These are phyloP conservation scores for Aureobasidium sp. DNA, from an alignment of 2,329 filamentous ascomycete species.

Conservation along the genomic window DNA sequence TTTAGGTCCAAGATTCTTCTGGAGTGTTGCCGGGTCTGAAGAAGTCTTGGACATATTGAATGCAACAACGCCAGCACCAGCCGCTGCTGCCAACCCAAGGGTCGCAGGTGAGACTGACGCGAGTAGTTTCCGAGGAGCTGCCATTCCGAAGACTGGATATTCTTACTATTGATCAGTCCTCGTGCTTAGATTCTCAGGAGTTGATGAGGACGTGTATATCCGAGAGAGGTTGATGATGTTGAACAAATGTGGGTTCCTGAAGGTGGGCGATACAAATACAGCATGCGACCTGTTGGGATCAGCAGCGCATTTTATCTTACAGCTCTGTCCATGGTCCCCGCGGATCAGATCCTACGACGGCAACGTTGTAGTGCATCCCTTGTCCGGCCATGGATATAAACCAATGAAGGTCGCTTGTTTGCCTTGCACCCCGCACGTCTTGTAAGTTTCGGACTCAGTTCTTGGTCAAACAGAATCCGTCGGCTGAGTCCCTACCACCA, in stretches of 20 bases:
- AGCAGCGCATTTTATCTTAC: not conserved
- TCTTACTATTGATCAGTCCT: no score
- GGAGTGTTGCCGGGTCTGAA: not conserved
- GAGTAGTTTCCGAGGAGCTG: constrained; percentile 15
- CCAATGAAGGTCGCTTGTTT: not conserved
- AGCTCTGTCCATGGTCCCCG: not conserved
- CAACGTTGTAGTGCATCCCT: not conserved
- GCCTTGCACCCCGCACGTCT: not conserved
- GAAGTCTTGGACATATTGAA: constrained; percentile 1
- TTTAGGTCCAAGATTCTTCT: constrained; percentile 12
- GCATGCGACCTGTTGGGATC: not conserved
- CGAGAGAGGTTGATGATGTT: not conserved
- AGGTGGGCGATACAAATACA: not conserved
- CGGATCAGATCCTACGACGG: not conserved
- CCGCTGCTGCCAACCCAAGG: constrained; percentile 5
- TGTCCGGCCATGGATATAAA: not conserved
- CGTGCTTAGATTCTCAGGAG: no score
- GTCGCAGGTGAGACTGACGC: constrained; percentile 8
- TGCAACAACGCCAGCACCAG: constrained; percentile 2
- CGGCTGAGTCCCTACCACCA: not conserved
- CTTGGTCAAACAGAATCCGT: constrained; percentile 3
- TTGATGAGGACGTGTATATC: not conserved
- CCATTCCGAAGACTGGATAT: not conserved
- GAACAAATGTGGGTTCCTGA: not conserved
- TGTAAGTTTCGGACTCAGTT: not conserved